phyloP scores from a whole-genome alignment of 1,284 basidiomycete genomes.

The Earliella scabrosa region DNA sequence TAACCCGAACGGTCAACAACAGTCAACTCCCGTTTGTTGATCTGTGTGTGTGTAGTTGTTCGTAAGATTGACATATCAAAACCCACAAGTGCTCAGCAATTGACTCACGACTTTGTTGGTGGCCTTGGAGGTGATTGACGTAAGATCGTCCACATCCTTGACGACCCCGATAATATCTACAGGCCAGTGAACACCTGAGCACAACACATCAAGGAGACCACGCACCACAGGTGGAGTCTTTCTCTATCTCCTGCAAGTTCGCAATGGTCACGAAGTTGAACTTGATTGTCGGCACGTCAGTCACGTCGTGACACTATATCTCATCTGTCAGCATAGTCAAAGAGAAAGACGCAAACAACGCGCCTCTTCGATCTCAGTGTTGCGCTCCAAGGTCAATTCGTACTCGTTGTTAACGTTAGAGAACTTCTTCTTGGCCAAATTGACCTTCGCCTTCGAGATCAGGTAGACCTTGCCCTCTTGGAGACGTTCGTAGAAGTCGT shows the following conservation, averaged over 20 bases:
- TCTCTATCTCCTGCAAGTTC: slow-evolving; percentile 65
- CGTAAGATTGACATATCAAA: too few species aligned
- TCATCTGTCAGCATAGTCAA: slow-evolving; percentile 17
- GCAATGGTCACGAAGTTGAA: slow-evolving; percentile 82
- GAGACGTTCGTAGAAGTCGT: slow-evolving; percentile 82
- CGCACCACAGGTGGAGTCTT: slow-evolving; percentile 82
- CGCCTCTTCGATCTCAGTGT: slow-evolving; percentile 85
- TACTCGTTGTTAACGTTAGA: slow-evolving; percentile 93
- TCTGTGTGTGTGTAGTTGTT: too few species aligned
- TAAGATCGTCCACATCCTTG: slow-evolving; percentile 75
- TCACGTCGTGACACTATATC: slow-evolving; percentile 74
- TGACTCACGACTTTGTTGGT: slow-evolving; percentile 66
- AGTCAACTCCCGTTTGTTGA: slow-evolving; percentile 86
- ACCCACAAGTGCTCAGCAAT: not conserved
- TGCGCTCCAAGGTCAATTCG: slow-evolving; percentile 87
- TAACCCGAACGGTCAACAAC: slow-evolving; percentile 87
- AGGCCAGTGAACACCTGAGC: slow-evolving; percentile 19
- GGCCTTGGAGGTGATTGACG: slow-evolving; percentile 76
- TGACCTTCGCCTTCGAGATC: slow-evolving; percentile 89
- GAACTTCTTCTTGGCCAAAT: slow-evolving; percentile 98
- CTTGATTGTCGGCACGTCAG: slow-evolving; percentile 78
- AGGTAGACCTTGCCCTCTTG: slow-evolving; percentile 95
- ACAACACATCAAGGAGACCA: slow-evolving; percentile 33
- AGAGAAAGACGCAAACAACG: slow-evolving; percentile 11
- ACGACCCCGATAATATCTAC: slow-evolving; percentile 87